Evolutionary conservation across 352 stramenopile species (phyloP).

Genomic region (Pelagophyceae sp.): DNA sequence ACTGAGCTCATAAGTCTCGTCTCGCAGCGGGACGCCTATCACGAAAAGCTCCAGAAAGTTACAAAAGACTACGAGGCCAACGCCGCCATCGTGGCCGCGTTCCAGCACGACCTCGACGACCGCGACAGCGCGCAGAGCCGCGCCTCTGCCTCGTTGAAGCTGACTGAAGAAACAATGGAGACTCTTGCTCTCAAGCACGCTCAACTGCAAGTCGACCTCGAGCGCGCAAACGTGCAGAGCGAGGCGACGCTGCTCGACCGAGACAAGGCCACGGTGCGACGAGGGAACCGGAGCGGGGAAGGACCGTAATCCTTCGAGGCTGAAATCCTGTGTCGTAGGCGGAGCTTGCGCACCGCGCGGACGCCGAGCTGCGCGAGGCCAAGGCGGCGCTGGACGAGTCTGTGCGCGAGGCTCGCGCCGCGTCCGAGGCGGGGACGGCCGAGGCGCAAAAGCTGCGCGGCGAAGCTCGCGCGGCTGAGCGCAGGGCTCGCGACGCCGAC

Average conservation of each 20-base stretch:
- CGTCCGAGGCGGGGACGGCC: not conserved
- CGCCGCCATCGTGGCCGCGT: too few species aligned
- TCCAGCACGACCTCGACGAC: too few species aligned
- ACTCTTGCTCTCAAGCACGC: too few species aligned
- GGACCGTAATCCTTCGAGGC: too few species aligned
- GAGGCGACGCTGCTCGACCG: not conserved
- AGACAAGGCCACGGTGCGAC: not conserved
- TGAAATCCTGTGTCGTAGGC: too few species aligned
- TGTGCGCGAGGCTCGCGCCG: not conserved
- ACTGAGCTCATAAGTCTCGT: conserved; percentile 28
- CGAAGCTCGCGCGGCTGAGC: not conserved
- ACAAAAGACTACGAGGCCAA: too few species aligned
- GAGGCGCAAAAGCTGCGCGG: not conserved
- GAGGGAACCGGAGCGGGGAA: not conserved
- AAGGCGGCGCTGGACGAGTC: conserved; percentile 7
- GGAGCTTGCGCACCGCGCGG: too few species aligned
- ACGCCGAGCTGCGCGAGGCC: not conserved
- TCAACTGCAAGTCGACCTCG: not conserved
- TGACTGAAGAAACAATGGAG: too few species aligned
- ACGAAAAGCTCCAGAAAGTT: too few species aligned
- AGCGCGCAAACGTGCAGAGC: not conserved
- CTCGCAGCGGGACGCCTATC: conserved; percentile 27
- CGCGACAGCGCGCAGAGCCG: too few species aligned
- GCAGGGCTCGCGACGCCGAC: not conserved
- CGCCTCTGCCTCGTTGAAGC: too few species aligned